These are phyloP conservation scores for Talaromyces piceae DNA, from an alignment of 2,329 filamentous ascomycete species.

Conservation along the genomic window DNA sequence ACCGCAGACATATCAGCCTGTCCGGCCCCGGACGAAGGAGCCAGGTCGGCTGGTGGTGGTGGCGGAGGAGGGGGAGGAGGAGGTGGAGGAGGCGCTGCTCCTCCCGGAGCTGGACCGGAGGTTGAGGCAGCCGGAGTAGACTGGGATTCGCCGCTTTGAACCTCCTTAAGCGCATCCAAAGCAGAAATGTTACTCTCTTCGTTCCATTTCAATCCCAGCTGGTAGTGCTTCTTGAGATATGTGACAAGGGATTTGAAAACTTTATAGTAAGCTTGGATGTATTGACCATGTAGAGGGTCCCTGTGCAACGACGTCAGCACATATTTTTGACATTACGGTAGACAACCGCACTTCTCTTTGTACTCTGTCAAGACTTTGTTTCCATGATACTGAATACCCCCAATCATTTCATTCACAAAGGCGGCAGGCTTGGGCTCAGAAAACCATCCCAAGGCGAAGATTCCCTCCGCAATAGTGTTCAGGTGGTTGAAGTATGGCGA, in stretches of 20 bases:
- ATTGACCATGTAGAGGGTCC: constrained; percentile 73
- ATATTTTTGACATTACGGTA: background rate
- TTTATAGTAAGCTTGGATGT: constrained; percentile 86
- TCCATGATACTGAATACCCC: constrained; percentile 84
- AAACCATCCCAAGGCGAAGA: constrained; percentile 85
- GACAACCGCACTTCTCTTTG: constrained; percentile 61
- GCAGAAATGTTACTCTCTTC: constrained; percentile 64
- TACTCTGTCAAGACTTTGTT: constrained; percentile 88
- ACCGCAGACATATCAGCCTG: constrained; percentile 69
- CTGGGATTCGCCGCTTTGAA: constrained; percentile 37
- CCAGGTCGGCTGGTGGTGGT: constrained; percentile 34
- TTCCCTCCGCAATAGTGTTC: constrained; percentile 80
- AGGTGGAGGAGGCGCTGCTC: constrained; percentile 31
- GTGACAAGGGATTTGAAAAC: constrained; percentile 76
- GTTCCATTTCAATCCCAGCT: constrained; percentile 81
- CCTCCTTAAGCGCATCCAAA: constrained; percentile 58
- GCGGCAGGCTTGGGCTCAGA: constrained; percentile 76
- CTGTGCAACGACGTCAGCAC: constrained; percentile 37
- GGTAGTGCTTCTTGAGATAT: constrained; percentile 78
- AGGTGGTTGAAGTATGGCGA: constrained; percentile 73
- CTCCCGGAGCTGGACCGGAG: constrained; percentile 16
- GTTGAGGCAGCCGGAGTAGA: constrained; percentile 5
- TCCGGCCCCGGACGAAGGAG: constrained; percentile 29
- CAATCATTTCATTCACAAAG: constrained; percentile 74
- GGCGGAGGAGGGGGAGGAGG: constrained; percentile 44